Conservation (phyloP, 306 rosid species). For the Leucaena leucocephala region DNA sequence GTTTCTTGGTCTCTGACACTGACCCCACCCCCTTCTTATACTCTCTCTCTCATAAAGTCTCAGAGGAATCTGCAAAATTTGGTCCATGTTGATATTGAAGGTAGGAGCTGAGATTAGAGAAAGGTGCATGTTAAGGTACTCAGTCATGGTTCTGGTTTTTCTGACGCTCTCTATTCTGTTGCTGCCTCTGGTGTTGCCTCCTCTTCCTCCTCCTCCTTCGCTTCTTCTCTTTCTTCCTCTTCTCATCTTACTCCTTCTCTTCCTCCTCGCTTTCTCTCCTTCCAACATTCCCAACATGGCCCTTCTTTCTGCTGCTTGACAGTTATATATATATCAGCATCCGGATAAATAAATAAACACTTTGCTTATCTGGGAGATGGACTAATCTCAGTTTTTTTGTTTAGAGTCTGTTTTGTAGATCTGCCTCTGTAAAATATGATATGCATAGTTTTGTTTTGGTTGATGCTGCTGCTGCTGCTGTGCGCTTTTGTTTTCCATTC, state of each 20-base stretch:
- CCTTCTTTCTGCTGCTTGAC: constrained; percentile 19
- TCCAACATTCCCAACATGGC: constrained; percentile 42
- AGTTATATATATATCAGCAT: too few relatives aligned
- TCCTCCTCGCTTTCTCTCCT: constrained; percentile 60
- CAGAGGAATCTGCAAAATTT: too few relatives aligned
- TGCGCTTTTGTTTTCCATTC: neutral
- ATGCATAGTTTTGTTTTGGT: neutral
- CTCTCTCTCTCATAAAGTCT: too few relatives aligned
- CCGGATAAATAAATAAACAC: too few relatives aligned
- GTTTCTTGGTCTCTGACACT: constrained; percentile 10
- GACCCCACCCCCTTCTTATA: constrained; percentile 21
- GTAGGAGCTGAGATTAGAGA: neutral
- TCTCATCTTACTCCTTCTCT: constrained; percentile 50
- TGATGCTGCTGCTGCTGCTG: neutral
- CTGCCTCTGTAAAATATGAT: neutral
- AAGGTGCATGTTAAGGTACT: constrained; percentile 46
- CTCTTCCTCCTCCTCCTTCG: constrained; percentile 78
- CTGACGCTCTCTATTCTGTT: constrained; percentile 52
- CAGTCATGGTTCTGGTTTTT: constrained; percentile 49
- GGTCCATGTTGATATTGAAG: neutral
- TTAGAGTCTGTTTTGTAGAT: neutral
- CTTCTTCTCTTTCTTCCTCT: constrained; percentile 61
- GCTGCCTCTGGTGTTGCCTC: constrained; percentile 70
- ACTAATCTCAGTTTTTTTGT: too few relatives aligned
- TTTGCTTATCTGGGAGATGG: too few relatives aligned